Conservation (phyloP, 139 green algal genomes). For the Edaphochlamys debaryana region DNA sequence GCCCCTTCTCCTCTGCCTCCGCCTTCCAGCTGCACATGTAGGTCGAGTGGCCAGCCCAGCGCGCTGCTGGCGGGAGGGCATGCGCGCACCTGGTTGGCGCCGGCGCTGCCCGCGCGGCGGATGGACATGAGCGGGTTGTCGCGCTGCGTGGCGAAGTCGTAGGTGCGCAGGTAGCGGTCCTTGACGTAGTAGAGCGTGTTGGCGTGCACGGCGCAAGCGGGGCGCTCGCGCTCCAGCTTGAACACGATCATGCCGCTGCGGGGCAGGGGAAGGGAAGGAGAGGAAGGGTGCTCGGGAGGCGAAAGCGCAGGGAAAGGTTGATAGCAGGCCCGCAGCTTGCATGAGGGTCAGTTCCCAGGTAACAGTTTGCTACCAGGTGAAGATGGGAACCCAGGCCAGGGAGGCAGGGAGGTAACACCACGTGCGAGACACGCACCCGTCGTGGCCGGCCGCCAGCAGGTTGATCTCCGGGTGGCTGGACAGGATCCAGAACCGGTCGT, state of each 20-base stretch:
- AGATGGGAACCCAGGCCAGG: too few relatives aligned
- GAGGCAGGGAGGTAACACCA: too few relatives aligned
- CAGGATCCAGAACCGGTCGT: slow-evolving; percentile 98
- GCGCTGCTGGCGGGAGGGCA: too few relatives aligned
- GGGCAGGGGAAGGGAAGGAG: background rate
- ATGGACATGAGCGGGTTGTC: slow-evolving; percentile 95
- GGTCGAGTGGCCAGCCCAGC: too few relatives aligned
- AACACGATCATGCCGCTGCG: slow-evolving; percentile 99
- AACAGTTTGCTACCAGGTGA: too few relatives aligned
- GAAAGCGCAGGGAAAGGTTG: too few relatives aligned
- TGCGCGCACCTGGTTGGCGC: slow-evolving; percentile 56
- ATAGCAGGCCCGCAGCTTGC: too few relatives aligned
- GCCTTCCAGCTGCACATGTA: too few relatives aligned
- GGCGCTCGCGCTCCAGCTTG: slow-evolving; percentile 98
- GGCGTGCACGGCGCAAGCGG: slow-evolving; percentile 87
- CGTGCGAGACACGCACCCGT: slow-evolving; percentile 76
- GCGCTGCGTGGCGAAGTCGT: slow-evolving; percentile 86
- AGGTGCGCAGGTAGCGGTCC: slow-evolving; percentile 95
- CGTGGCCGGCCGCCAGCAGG: slow-evolving; percentile 97
- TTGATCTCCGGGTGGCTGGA: slow-evolving; percentile 97
- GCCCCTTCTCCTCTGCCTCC: too few relatives aligned
- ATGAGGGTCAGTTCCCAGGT: too few relatives aligned
- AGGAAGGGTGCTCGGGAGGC: too few relatives aligned
- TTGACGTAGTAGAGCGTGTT: slow-evolving; percentile 97
- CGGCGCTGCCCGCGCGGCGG: slow-evolving; percentile 61